Evolutionary conservation across 192 early-diverging fungal genomes (phyloP).

Genomic region (Linnemannia hyalina): DNA sequence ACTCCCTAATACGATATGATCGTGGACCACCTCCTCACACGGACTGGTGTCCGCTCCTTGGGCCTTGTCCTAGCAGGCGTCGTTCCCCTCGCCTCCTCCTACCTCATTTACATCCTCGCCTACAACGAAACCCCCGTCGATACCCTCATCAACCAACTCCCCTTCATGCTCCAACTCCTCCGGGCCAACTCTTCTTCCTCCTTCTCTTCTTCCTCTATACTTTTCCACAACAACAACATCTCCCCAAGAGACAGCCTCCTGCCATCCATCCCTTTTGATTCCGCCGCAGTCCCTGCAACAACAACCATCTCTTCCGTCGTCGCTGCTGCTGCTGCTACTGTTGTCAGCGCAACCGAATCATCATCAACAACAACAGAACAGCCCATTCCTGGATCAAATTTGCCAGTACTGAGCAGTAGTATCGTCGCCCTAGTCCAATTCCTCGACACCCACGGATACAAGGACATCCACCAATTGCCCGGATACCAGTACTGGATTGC

Average conservation of each 20-base stretch:
- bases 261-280: neutral
- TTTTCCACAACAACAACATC: neutral
- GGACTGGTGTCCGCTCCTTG: conserved; percentile 38
- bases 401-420: neutral
- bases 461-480: conserved; percentile 13
- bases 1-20: conserved; percentile 18
- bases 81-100: conserved; percentile 32
- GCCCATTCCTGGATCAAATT: neutral
- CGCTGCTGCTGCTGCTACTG: neutral
- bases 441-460: conserved; percentile 25
- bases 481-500: conserved; percentile 22
- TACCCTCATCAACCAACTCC: conserved; percentile 20
- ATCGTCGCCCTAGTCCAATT: conserved; percentile 7
- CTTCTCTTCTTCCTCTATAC: neutral
- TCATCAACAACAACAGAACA: neutral
- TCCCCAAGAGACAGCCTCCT: neutral
- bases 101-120: conserved; percentile 43
- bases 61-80: conserved; percentile 15
- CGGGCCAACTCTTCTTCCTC: conserved; percentile 11
- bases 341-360: neutral
- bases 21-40: conserved; percentile 33
- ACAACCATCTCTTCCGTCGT: neutral
- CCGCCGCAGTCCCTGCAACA: neutral
- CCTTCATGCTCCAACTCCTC: conserved; percentile 22
- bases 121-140: conserved; percentile 44